Base-by-base conservation (phyloP, 352 stramenopile genomes). In the Peronospora destructor region DNA sequence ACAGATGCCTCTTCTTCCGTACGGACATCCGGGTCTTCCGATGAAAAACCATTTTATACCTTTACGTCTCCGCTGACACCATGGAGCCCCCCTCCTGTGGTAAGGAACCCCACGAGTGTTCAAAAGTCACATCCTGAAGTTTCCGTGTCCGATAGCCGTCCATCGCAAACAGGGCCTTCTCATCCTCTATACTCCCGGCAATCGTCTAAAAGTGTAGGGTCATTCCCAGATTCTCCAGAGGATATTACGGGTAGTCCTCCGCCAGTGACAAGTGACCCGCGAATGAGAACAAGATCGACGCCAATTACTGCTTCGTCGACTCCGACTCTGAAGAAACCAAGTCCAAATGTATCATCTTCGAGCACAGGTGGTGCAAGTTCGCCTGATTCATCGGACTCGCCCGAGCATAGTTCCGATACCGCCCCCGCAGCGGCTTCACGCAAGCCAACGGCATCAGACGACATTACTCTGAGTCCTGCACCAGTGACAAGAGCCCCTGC, bases 401-500 rank as follows among this genome's bases (percentile, higher is more conserved):
- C 37, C 10, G 19, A 49, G 7, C 21, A 44, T 43, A 46, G 32
- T 26, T 41, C 46, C 10, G 17, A 53, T 45, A 16, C 25, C 5
- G n/a, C 36, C 4, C 33, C 45, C 12, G 29, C 50, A n/a, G 38
- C 16, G 16, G 28, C 35, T 42, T 47, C 48, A 29, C 29, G 23
- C 17, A 48, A 29, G 25, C 14, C 10, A 56, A 35, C 45, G 32
- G n/a, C 47, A 63, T 45, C 44, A 64, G 3, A 63, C 13, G 30
- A 16, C 30, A 6, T 17, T 38, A 60, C 48, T 17, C 44, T 48
- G 23, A 73, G 64, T 49, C 64, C 60, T 36, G 56, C 59, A 28
- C 64, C 64, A 2, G 64, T 73, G 25, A 73, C 56, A 28, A 58
- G 56, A 52, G 35, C 56, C 14, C 64, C 64, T 32, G 12, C 48